Percentiles rank a stretch among this genome's conserved stretches.
phyloP scores from a whole-genome alignment of 1,284 basidiomycete genomes.

The Ustilago esculenta region DNA sequence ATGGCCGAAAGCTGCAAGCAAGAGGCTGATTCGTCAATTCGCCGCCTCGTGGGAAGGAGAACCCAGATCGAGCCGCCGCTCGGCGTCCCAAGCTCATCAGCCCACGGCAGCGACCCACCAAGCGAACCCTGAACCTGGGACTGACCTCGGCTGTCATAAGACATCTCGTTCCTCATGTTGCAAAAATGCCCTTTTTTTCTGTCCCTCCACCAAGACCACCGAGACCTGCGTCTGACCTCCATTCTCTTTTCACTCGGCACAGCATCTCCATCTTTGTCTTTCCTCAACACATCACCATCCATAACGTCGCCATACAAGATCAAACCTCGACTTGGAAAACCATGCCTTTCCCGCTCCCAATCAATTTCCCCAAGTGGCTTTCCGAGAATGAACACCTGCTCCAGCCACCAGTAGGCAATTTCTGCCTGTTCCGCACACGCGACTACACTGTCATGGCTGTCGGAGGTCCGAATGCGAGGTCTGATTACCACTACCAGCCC shows the following conservation, averaged over 20 bases:
- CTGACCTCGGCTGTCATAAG: slow-evolving; percentile 8
- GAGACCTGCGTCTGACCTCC: too few relatives aligned
- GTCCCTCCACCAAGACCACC: background rate
- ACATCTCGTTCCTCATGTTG: background rate
- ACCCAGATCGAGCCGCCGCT: too few relatives aligned
- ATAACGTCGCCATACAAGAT: too few relatives aligned
- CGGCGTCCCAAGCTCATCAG: background rate
- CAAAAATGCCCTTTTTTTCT: background rate
- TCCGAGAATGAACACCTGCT: slow-evolving; percentile 63
- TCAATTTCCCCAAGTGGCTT: slow-evolving; percentile 67
- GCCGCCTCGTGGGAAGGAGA: too few relatives aligned
- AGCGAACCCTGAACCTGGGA: background rate
- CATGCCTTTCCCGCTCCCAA: slow-evolving; percentile 56
- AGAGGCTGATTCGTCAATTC: too few relatives aligned
- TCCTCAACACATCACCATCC: too few relatives aligned
- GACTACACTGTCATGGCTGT: slow-evolving; percentile 67
- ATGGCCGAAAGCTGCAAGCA: too few relatives aligned
- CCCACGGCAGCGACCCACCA: background rate
- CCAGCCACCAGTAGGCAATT: slow-evolving; percentile 67
- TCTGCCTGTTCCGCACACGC: slow-evolving; percentile 56
- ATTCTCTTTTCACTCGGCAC: too few relatives aligned
- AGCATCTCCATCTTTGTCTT: background rate
- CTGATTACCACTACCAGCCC: slow-evolving; percentile 62
- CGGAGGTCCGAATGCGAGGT: slow-evolving; percentile 63
- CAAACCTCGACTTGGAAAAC: background rate